Conservation (phyloP, 176 grass and related monocot species). For the Avena sativa region DNA sequence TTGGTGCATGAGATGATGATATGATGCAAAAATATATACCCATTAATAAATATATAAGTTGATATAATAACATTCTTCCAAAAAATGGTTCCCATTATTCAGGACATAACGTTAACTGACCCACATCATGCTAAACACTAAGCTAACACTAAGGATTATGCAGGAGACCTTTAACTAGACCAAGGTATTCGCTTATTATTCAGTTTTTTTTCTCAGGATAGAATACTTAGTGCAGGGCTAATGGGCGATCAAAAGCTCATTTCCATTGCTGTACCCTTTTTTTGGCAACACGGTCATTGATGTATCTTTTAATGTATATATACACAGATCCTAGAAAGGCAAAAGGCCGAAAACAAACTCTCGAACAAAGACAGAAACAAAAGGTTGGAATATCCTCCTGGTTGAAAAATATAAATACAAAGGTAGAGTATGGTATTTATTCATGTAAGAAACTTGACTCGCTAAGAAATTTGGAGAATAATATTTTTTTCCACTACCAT, state of each 20-base stretch:
- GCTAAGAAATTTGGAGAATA: slow-evolving; percentile 14
- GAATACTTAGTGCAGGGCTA: not conserved
- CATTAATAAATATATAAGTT: slow-evolving; percentile 4
- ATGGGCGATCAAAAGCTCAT: not conserved
- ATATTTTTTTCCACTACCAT: not conserved
- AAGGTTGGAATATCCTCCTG: not conserved
- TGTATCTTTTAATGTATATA: not conserved
- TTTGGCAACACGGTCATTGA: not conserved
- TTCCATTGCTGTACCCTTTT: not conserved
- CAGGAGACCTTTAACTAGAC: slow-evolving; percentile 13
- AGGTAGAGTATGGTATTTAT: slow-evolving; percentile 6
- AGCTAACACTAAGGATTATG: not conserved
- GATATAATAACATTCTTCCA: slow-evolving; percentile 2
- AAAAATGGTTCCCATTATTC: slow-evolving; percentile 3
- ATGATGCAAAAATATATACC: slow-evolving; percentile 19
- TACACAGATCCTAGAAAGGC: not conserved
- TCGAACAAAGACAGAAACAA: not conserved
- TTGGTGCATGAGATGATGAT: not conserved
- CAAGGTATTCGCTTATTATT: slow-evolving; percentile 7
- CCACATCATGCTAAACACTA: not conserved
- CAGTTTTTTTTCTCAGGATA: not conserved
- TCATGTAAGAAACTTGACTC: slow-evolving; percentile 12
- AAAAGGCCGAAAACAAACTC: not conserved
- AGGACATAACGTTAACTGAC: not conserved
- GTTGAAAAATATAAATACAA: not conserved